These are phyloP conservation scores for Lactifluus pinguis DNA, from an alignment of 768 basidiomycete species.

Conservation along the genomic window DNA sequence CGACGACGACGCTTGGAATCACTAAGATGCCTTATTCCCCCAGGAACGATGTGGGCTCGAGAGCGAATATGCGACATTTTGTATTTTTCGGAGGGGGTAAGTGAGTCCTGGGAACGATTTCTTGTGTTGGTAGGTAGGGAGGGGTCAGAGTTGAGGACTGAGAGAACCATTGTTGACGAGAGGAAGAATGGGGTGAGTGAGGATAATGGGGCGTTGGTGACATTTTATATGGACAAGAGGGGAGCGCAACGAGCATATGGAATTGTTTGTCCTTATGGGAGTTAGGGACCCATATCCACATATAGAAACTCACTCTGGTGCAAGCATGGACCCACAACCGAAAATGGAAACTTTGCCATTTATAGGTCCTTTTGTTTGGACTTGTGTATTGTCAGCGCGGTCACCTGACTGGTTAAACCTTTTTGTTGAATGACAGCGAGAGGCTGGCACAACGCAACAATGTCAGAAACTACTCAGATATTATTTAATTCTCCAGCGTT, in stretches of 20 bases:
- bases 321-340: constrained; percentile 6
- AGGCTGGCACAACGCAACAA: not conserved
- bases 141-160: constrained; percentile 2
- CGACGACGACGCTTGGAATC: constrained; percentile 8
- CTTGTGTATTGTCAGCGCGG: not conserved
- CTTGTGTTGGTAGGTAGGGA: not conserved
- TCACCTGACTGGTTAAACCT: not conserved
- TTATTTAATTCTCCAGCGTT: constrained; percentile 79
- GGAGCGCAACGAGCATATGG: not conserved
- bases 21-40: constrained; percentile 11
- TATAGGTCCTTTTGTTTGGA: not conserved
- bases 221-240: constrained; percentile 5
- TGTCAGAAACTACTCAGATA: constrained; percentile 60
- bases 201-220: not conserved
- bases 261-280: constrained; percentile 2
- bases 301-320: too few species aligned
- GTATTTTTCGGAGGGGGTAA: not conserved
- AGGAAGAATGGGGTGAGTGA: not conserved
- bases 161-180: constrained; percentile 8
- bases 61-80: not conserved
- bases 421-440: not conserved
- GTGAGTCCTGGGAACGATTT: not conserved
- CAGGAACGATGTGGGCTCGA: constrained; percentile 13
- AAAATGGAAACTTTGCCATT: constrained; percentile 1
- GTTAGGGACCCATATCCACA: not conserved